Conservation (phyloP, 768 basidiomycete genomes). For the Leucosporidium scottii region DNA sequence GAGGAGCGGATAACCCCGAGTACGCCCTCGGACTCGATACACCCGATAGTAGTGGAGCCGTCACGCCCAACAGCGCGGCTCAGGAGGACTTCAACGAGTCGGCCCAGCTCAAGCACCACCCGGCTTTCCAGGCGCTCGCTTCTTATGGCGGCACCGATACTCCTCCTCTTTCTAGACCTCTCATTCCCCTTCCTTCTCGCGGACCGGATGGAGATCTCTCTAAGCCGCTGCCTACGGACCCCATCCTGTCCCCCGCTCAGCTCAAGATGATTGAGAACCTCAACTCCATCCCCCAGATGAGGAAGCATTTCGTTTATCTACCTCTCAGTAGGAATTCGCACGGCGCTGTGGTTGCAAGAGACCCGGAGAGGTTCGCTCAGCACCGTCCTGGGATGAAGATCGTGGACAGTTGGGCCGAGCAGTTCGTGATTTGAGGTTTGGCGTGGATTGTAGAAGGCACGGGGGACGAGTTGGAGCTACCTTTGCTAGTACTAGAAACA, state of each 20-base stretch:
- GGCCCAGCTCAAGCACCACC: neutral
- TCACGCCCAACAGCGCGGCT: neutral
- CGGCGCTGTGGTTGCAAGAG: conserved; percentile 22
- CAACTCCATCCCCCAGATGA: conserved; percentile 23
- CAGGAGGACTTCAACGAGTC: neutral
- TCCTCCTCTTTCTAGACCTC: neutral
- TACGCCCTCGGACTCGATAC: conserved; percentile 5
- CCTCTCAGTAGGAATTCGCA: conserved; percentile 21
- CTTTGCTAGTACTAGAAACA: too few relatives aligned
- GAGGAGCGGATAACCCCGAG: conserved; percentile 25
- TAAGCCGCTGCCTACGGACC: neutral
- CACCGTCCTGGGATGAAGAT: conserved; percentile 16
- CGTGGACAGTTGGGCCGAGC: conserved; percentile 27
- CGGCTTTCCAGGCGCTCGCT: conserved; percentile 1
- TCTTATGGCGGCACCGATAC: conserved; percentile 8
- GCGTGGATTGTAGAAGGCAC: too few relatives aligned
- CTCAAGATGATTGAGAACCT: conserved; percentile 10
- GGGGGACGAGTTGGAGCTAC: too few relatives aligned
- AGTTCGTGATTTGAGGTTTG: conserved; percentile 8
- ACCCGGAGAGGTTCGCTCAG: neutral
- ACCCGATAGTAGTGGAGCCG: neutral
- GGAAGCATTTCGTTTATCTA: conserved; percentile 22
- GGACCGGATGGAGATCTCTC: neutral
- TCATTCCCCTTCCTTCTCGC: too few relatives aligned
- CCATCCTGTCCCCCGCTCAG: neutral